phyloP scores from a whole-genome alignment of 73 alveolate genomes.

The Durusdinium trenchii region DNA sequence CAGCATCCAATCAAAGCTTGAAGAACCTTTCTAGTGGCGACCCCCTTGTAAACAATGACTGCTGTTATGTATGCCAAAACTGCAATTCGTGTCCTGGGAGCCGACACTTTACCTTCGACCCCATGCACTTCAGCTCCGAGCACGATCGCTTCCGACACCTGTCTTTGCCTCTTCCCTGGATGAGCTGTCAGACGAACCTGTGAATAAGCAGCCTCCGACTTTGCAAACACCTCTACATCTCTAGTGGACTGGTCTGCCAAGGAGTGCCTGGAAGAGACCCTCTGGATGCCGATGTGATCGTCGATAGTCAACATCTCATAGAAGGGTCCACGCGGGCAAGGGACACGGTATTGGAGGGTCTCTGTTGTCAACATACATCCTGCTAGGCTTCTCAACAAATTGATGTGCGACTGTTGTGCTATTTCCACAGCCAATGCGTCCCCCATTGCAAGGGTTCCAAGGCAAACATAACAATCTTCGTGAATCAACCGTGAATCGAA shows the following conservation, averaged over 20 bases:
- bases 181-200: not conserved
- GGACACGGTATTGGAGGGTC: not conserved
- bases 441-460: not conserved
- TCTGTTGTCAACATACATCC: not conserved
- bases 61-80: too few species aligned
- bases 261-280: not conserved
- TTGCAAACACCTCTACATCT: not conserved
- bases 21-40: too few species aligned
- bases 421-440: not conserved
- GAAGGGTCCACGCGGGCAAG: not conserved
- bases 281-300: not conserved
- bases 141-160: not conserved
- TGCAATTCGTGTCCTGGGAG: not conserved
- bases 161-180: not conserved
- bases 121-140: not conserved
- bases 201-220: not conserved
- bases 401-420: not conserved
- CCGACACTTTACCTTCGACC: not conserved
- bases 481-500: too few species aligned
- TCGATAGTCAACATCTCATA: not conserved
- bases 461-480: not conserved
- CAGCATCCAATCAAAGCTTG: too few species aligned
- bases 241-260: not conserved
- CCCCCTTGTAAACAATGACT: too few species aligned
- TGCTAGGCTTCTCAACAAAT: not conserved